These are phyloP conservation scores for Takashimella koratensis DNA, from an alignment of 1,284 basidiomycete species.

Conservation along the genomic window DNA sequence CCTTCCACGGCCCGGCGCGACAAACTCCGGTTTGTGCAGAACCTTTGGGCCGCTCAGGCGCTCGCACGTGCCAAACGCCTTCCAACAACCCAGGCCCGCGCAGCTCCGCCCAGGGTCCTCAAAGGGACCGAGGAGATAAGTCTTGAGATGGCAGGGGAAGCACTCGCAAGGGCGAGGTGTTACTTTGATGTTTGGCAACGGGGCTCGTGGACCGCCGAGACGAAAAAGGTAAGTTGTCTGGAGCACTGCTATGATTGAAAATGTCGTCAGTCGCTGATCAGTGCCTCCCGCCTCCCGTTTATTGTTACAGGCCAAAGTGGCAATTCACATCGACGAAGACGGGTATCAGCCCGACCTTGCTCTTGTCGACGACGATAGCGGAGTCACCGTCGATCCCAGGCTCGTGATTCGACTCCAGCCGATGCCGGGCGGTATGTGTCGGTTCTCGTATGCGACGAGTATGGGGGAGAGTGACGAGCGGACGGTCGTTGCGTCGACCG, in stretches of 20 bases:
- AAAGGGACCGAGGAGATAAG: conserved; percentile 61
- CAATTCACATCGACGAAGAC: conserved; percentile 72
- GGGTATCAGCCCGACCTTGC: conserved; percentile 60
- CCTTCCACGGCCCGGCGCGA: conserved; percentile 60
- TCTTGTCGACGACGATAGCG: conserved; percentile 53
- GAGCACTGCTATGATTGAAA: conserved; percentile 2
- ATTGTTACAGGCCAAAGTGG: conserved; percentile 78
- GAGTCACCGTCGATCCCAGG: conserved; percentile 56
- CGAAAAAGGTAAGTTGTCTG: conserved; percentile 67
- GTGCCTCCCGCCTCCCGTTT: too few relatives aligned
- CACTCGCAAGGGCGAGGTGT: conserved; percentile 61
- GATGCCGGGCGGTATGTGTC: conserved; percentile 72
- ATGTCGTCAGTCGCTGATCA: background rate
- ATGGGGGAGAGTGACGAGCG: conserved; percentile 8
- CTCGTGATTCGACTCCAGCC: conserved; percentile 65
- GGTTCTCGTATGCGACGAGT: conserved; percentile 59
- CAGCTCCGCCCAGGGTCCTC: conserved; percentile 59
- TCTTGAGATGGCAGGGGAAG: conserved; percentile 60
- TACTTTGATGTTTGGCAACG: conserved; percentile 82
- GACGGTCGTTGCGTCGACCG: conserved; percentile 67
- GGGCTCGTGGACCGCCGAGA: conserved; percentile 66
- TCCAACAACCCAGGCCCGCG: conserved; percentile 28
- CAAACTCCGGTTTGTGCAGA: conserved; percentile 79
- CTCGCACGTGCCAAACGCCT: conserved; percentile 61
- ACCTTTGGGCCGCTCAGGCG: conserved; percentile 79